Evolutionary conservation across 352 stramenopile species (phyloP).

Genomic region (Phytophthora litchii): DNA sequence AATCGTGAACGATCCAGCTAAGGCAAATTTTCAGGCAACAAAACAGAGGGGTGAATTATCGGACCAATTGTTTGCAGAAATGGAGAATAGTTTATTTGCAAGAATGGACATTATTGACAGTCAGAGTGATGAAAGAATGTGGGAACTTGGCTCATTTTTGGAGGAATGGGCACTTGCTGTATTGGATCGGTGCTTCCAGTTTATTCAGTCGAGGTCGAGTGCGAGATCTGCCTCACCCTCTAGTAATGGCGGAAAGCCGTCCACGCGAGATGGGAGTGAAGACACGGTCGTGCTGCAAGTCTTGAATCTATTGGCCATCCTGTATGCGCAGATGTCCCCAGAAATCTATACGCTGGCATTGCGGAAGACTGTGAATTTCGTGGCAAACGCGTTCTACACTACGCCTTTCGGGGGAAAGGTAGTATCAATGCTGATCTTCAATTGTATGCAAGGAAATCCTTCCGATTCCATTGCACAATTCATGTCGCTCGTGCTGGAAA

Average conservation of each 20-base stretch:
- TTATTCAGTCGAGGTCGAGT: constrained; percentile 62
- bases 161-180: constrained; percentile 73
- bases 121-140: constrained; percentile 57
- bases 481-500: constrained; percentile 52
- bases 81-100: constrained; percentile 52
- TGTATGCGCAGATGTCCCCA: constrained; percentile 72
- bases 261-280: constrained; percentile 36
- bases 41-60: constrained; percentile 43
- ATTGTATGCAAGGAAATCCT: constrained; percentile 52
- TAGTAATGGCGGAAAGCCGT: constrained; percentile 22
- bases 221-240: constrained; percentile 35
- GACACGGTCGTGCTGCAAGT: constrained; percentile 63
- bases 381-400: constrained; percentile 67
- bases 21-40: constrained; percentile 41
- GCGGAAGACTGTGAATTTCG: constrained; percentile 59
- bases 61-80: constrained; percentile 43
- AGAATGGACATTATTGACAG: constrained; percentile 32
- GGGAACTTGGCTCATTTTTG: constrained; percentile 60
- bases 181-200: constrained; percentile 67
- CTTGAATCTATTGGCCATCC: constrained; percentile 60
- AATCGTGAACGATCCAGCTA: constrained; percentile 67
- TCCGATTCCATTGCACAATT: constrained; percentile 47
- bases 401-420: constrained; percentile 68
- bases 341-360: constrained; percentile 59
- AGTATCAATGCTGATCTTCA: constrained; percentile 55